Conservation (phyloP, 1,284 basidiomycete species). For the Apiotrichum veenhuisii region DNA sequence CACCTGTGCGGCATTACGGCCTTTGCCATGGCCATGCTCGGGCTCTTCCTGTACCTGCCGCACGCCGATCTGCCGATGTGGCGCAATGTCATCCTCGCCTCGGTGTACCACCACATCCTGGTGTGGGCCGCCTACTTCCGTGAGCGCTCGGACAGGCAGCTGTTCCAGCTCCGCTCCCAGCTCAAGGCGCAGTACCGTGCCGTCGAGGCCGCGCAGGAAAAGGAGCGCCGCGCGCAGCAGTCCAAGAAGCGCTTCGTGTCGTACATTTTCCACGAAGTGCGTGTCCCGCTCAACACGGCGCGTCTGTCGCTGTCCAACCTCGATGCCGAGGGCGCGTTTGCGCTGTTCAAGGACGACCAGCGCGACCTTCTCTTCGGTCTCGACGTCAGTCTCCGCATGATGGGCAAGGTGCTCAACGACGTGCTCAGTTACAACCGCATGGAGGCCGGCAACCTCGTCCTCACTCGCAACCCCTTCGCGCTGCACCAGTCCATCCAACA, state of each 20-base stretch:
- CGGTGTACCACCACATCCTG: constrained; percentile 46
- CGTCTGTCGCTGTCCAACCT: constrained; percentile 84
- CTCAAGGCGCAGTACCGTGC: constrained; percentile 70
- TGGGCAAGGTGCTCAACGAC: constrained; percentile 66
- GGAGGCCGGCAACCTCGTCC: constrained; percentile 47
- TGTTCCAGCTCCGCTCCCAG: constrained; percentile 62
- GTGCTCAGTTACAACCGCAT: constrained; percentile 58
- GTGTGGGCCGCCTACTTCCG: constrained; percentile 35
- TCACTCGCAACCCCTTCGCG: constrained; percentile 62
- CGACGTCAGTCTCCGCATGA: constrained; percentile 78
- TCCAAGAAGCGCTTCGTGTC: constrained; percentile 73
- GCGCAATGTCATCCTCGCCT: constrained; percentile 28
- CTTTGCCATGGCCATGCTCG: neutral
- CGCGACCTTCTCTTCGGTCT: constrained; percentile 52
- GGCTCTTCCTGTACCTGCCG: neutral
- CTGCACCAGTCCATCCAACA: constrained; percentile 82
- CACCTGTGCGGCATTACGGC: constrained; percentile 52
- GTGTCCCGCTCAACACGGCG: constrained; percentile 85
- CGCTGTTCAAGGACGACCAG: constrained; percentile 34
- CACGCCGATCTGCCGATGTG: neutral
- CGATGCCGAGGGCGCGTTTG: constrained; percentile 58
- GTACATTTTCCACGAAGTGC: constrained; percentile 64
- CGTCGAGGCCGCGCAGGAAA: constrained; percentile 78
- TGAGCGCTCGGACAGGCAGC: constrained; percentile 57
- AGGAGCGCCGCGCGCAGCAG: constrained; percentile 72